Evolutionary conservation across 2,329 filamentous ascomycete species (phyloP).

Genomic region (Phialemoniopsis sp.): DNA sequence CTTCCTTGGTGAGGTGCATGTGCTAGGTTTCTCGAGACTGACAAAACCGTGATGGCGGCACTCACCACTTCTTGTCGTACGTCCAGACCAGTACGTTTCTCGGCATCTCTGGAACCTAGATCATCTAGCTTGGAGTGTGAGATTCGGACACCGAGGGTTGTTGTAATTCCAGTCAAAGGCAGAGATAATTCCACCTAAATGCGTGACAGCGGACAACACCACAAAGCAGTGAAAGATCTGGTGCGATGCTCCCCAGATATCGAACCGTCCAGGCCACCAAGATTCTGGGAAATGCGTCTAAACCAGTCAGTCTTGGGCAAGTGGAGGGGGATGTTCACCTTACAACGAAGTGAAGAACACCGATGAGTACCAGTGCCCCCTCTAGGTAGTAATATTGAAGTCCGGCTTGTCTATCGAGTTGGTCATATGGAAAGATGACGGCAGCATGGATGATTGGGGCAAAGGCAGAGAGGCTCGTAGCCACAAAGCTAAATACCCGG

Average conservation of each 20-base stretch:
- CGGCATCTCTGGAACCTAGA: neutral
- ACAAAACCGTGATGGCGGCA: too few relatives aligned
- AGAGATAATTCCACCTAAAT: constrained; percentile 25
- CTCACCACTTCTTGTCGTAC: constrained; percentile 4
- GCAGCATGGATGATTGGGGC: constrained; percentile 31
- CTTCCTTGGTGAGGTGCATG: constrained; percentile 35
- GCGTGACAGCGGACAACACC: constrained; percentile 31
- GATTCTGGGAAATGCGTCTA: constrained; percentile 38
- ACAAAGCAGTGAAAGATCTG: constrained; percentile 42
- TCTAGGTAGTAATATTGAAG: constrained; percentile 35
- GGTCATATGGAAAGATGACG: too few relatives aligned
- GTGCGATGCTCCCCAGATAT: constrained; percentile 38
- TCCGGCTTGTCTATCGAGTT: constrained; percentile 16
- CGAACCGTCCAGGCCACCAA: constrained; percentile 33
- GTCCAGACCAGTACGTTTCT: neutral
- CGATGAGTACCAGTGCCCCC: constrained; percentile 28
- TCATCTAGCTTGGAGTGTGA: neutral
- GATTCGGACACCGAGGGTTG: neutral
- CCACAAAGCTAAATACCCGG: constrained; percentile 28
- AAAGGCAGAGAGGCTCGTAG: constrained; percentile 30
- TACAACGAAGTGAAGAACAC: constrained; percentile 16
- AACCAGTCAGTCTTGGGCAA: too few relatives aligned
- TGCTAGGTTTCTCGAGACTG: constrained; percentile 3
- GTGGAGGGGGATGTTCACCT: neutral
- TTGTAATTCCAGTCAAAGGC: constrained; percentile 13